These are phyloP conservation scores for Scutellaria baicalensis DNA, from an alignment of 257 asterid genomes.

Conservation along the genomic window DNA sequence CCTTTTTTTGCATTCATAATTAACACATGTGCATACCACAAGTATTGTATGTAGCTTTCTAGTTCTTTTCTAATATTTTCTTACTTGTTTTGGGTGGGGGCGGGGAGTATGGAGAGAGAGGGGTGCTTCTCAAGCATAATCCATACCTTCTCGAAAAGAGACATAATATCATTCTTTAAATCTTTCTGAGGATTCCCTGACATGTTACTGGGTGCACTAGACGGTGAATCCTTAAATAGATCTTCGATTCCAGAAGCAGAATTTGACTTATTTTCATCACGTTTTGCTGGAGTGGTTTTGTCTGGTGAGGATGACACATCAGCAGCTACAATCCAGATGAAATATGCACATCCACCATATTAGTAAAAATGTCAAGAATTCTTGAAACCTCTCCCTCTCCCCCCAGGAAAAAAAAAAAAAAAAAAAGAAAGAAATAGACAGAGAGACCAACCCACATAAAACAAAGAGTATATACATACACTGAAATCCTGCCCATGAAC, in stretches of 20 bases:
- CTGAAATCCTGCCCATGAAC: slow-evolving; percentile 91
- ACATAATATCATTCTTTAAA: slow-evolving; percentile 85
- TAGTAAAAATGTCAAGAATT: not conserved
- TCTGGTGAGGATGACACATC: slow-evolving; percentile 49
- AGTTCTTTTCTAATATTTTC: not conserved
- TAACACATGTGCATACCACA: not conserved
- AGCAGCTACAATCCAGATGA: slow-evolving; percentile 62
- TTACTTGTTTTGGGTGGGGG: not conserved
- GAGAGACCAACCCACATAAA: not conserved
- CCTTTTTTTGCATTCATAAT: not conserved
- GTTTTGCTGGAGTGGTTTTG: slow-evolving; percentile 20
- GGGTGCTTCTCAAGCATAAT: not conserved
- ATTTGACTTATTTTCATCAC: slow-evolving; percentile 39
- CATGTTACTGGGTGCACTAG: slow-evolving; percentile 40
- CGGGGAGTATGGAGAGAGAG: not conserved
- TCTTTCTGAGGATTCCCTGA: slow-evolving; percentile 61
- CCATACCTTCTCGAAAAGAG: slow-evolving; percentile 93
- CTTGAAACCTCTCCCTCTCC: not conserved
- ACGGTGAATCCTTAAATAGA: slow-evolving; percentile 63
- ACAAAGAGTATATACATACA: slow-evolving; percentile 41
- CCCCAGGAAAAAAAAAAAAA: not conserved
- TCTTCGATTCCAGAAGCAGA: slow-evolving; percentile 69
- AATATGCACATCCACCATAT: slow-evolving; percentile 7
- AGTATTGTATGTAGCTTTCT: not conserved
- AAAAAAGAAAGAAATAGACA: not conserved